A percentile compares a stretch with the other conserved stretches of the same genome.
Conservation (phyloP, 345 rosid species). For the Gossypium ekmanianum region DNA sequence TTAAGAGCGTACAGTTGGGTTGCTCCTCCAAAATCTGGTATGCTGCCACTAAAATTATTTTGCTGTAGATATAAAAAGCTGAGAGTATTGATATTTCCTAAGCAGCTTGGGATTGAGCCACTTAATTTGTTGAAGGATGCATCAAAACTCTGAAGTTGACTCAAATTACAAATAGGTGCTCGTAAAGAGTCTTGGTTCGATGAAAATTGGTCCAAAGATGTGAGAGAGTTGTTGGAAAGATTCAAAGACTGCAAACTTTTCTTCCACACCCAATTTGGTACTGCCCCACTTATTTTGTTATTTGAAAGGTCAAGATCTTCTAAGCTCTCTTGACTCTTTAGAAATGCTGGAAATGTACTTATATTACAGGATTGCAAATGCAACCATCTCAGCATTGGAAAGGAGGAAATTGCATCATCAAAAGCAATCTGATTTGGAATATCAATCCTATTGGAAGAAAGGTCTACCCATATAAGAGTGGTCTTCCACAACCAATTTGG, state of each 20-base stretch:
- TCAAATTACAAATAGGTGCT: not conserved
- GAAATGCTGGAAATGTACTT: not conserved
- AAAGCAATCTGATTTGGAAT: not conserved
- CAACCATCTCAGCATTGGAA: not conserved
- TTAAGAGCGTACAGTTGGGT: not conserved
- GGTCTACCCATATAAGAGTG: not conserved
- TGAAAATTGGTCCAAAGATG: not conserved
- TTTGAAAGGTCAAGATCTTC: not conserved
- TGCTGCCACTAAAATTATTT: not conserved
- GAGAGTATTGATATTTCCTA: not conserved
- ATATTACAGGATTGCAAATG: not conserved
- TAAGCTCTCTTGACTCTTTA: not conserved
- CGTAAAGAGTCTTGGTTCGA: not conserved
- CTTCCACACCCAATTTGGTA: constrained; percentile 9
- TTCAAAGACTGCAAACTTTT: not conserved
- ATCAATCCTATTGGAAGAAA: not conserved
- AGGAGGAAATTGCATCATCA: not conserved
- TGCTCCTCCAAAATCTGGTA: not conserved
- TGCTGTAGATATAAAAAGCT: not conserved
- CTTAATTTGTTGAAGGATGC: not conserved
- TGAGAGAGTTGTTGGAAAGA: not conserved
- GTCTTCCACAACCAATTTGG: constrained; percentile 5
- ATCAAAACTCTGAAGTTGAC: not conserved
- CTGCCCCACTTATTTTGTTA: not conserved
- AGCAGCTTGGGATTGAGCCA: not conserved